A percentile compares a stretch with the other conserved stretches of the same genome.
These are phyloP conservation scores for Prunus salicina DNA, from an alignment of 306 rosid genomes.

Conservation along the genomic window DNA sequence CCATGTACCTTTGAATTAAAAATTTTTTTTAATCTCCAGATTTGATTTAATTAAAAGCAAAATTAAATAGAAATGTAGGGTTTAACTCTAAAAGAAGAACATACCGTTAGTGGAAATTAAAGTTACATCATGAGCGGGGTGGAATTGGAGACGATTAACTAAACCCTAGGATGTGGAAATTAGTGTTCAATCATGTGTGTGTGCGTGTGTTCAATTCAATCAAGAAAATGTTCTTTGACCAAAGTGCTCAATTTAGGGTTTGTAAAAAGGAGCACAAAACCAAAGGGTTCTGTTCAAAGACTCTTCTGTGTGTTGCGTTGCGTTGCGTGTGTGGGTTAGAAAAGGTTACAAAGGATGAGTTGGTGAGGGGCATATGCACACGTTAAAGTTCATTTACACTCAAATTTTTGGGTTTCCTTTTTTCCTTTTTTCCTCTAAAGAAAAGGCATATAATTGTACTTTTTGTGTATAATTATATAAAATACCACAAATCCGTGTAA, in stretches of 20 bases:
- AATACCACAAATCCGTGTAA: neutral
- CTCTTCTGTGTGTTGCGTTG: slow-evolving; percentile 15
- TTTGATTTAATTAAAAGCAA: slow-evolving; percentile 26
- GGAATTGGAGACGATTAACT: slow-evolving; percentile 45
- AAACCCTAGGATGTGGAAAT: slow-evolving; percentile 51
- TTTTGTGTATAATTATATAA: neutral
- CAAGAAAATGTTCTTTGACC: neutral
- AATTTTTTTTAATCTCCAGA: neutral
- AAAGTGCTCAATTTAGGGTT: slow-evolving; percentile 5
- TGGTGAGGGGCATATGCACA: slow-evolving; percentile 62
- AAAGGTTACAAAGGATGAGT: slow-evolving; percentile 28
- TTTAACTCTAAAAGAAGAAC: slow-evolving; percentile 33
- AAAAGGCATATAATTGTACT: neutral
- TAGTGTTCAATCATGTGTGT: slow-evolving; percentile 40
- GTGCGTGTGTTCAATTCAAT: neutral
- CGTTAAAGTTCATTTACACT: slow-evolving; percentile 43
- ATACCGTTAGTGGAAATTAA: slow-evolving; percentile 55
- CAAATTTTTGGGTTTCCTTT: slow-evolving; percentile 14
- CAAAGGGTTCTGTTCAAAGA: slow-evolving; percentile 45
- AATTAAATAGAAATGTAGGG: slow-evolving; percentile 34
- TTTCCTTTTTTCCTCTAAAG: slow-evolving; percentile 17
- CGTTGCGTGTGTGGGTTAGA: slow-evolving; percentile 34
- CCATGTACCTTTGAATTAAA: slow-evolving; percentile 33
- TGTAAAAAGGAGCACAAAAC: slow-evolving; percentile 27
- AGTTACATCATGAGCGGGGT: slow-evolving; percentile 44